phyloP scores from a whole-genome alignment of 495 filamentous ascomycete species.

The Tuber indicum region DNA sequence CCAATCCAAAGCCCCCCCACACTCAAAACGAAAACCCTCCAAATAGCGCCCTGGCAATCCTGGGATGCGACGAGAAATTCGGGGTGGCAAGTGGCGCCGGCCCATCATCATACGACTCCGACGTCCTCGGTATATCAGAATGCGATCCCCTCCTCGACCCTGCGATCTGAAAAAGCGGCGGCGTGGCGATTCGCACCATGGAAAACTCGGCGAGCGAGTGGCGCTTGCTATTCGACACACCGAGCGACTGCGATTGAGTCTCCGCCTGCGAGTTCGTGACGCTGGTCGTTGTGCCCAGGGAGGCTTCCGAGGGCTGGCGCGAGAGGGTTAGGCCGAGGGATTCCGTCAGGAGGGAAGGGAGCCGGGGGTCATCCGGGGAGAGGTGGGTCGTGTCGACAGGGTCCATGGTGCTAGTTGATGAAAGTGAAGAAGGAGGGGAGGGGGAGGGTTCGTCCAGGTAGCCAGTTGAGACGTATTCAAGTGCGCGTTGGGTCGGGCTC shows the following conservation, averaged over 20 bases:
- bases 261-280: constrained; percentile 18
- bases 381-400: background rate
- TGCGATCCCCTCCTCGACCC: constrained; percentile 12
- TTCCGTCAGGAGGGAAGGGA: background rate
- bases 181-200: constrained; percentile 24
- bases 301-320: constrained; percentile 13
- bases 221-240: constrained; percentile 30
- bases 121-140: constrained; percentile 28
- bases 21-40: constrained; percentile 36
- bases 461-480: constrained; percentile 41
- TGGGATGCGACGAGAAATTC: constrained; percentile 17
- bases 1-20: background rate
- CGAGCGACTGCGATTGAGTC: constrained; percentile 11
- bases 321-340: background rate
- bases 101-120: constrained; percentile 20
- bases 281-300: constrained; percentile 22
- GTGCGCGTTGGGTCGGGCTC: constrained; percentile 36
- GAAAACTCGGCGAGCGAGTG: constrained; percentile 36
- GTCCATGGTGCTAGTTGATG: background rate
- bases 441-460: constrained; percentile 14
- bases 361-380: background rate
- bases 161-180: constrained; percentile 27
- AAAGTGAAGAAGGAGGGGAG: background rate
- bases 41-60: constrained; percentile 27
- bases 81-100: background rate